Conservation (phyloP, 228 moss, liverwort and hornwort genomes). For the Sphagnum fallax region DNA sequence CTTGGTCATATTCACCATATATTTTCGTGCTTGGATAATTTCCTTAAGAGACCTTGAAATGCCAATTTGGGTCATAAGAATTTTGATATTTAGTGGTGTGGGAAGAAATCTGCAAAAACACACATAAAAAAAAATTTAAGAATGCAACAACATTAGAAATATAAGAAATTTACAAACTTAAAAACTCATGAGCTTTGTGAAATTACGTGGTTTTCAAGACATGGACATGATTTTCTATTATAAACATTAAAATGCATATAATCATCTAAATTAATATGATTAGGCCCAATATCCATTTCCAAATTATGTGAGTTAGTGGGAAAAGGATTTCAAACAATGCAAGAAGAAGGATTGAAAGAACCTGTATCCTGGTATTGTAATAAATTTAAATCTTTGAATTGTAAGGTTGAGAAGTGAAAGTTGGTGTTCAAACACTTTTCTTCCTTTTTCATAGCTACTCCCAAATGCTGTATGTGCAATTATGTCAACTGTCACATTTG, state of each 20-base stretch:
- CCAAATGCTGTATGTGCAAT: conserved; percentile 24
- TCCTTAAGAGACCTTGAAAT: neutral
- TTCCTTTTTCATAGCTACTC: conserved; percentile 16
- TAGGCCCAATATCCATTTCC: too few species aligned
- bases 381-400: neutral
- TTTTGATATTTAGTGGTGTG: too few species aligned
- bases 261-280: too few species aligned
- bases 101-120: too few species aligned
- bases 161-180: too few species aligned
- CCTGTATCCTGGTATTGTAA: conserved; percentile 3
- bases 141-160: too few species aligned
- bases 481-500: conserved; percentile 16
- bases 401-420: conserved; percentile 5
- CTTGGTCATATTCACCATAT: neutral
- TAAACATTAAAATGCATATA: too few species aligned
- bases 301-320: too few species aligned
- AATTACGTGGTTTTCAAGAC: too few species aligned
- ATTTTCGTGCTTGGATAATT: conserved; percentile 1
- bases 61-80: neutral
- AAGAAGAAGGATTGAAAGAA: neutral
- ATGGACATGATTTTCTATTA: too few species aligned
- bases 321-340: neutral
- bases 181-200: too few species aligned
- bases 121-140: too few species aligned
- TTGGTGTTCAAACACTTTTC: conserved; percentile 11